phyloP scores from a whole-genome alignment of 2,329 filamentous ascomycete genomes.

The Beauveria australis region DNA sequence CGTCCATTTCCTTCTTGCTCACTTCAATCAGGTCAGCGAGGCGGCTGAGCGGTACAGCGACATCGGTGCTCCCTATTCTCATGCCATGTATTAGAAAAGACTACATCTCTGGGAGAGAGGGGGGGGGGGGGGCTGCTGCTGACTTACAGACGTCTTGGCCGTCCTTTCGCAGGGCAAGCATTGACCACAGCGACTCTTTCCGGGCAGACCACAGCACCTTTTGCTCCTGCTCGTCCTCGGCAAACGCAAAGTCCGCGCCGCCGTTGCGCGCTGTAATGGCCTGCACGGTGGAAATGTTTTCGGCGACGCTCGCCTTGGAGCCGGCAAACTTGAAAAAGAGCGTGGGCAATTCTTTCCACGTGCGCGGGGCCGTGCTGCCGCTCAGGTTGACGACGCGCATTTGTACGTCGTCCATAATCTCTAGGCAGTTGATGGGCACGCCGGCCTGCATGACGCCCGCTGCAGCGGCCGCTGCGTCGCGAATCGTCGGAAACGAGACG shows the following conservation, averaged over 20 bases:
- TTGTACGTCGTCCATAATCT: conserved; percentile 83
- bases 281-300: conserved; percentile 65
- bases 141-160: conserved; percentile 51
- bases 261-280: conserved; percentile 57
- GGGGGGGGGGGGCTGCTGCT: too few relatives aligned
- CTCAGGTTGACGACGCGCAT: conserved; percentile 76
- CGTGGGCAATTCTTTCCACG: conserved; percentile 69
- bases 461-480: conserved; percentile 66
- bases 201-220: conserved; percentile 71
- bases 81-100: neutral
- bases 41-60: conserved; percentile 70
- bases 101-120: neutral
- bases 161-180: conserved; percentile 59
- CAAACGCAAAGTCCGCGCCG: conserved; percentile 67
- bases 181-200: conserved; percentile 79
- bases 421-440: conserved; percentile 67
- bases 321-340: conserved; percentile 84
- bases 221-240: conserved; percentile 61
- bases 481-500: conserved; percentile 69
- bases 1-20: conserved; percentile 82
- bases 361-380: conserved; percentile 57
- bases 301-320: conserved; percentile 66
- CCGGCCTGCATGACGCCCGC: conserved; percentile 68
- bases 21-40: conserved; percentile 70
- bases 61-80: conserved; percentile 63